These are phyloP conservation scores for Phytophthora vignae DNA, from an alignment of 352 stramenopile genomes.

Conservation along the genomic window DNA sequence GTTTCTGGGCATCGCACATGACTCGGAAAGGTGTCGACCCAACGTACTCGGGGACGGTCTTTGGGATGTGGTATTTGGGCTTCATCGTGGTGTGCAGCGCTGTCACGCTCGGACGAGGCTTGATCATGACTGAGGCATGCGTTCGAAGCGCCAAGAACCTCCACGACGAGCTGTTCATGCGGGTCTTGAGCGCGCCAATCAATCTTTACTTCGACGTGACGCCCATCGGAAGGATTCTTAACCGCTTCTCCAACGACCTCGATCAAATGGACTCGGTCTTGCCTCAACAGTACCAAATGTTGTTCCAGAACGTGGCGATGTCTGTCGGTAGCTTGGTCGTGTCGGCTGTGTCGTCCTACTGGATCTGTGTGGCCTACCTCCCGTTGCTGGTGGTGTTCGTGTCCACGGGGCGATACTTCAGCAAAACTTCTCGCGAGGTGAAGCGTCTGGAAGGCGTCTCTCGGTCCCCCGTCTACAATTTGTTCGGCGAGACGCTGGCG, in stretches of 20 bases:
- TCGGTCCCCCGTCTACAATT: constrained; percentile 25
- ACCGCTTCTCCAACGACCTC: constrained; percentile 57
- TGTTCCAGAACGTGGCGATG: constrained; percentile 31
- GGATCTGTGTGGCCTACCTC: constrained; percentile 28
- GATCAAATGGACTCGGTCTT: constrained; percentile 56
- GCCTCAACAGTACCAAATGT: constrained; percentile 40
- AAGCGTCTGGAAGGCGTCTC: constrained; percentile 94
- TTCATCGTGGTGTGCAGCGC: constrained; percentile 31
- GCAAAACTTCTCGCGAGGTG: constrained; percentile 82
- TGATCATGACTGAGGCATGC: constrained; percentile 35
- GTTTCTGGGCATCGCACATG: constrained; percentile 42
- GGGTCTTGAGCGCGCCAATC: constrained; percentile 47
- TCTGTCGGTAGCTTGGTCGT: constrained; percentile 20
- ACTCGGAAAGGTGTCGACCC: constrained; percentile 18
- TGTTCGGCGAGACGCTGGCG: constrained; percentile 20
- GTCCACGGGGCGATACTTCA: constrained; percentile 55
- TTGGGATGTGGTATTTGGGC: constrained; percentile 44
- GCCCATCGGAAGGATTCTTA: constrained; percentile 52
- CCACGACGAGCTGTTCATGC: constrained; percentile 43
- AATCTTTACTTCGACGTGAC: constrained; percentile 64
- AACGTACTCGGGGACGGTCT: constrained; percentile 16
- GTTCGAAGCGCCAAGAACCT: constrained; percentile 33
- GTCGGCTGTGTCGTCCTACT: constrained; percentile 25
- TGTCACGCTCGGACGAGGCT: constrained; percentile 23
- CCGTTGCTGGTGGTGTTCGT: constrained; percentile 16